Percentiles rank a stretch among this genome's conserved stretches.
Evolutionary conservation across 306 rosid species (phyloP).

Genomic region (Cicer yamashitae): DNA sequence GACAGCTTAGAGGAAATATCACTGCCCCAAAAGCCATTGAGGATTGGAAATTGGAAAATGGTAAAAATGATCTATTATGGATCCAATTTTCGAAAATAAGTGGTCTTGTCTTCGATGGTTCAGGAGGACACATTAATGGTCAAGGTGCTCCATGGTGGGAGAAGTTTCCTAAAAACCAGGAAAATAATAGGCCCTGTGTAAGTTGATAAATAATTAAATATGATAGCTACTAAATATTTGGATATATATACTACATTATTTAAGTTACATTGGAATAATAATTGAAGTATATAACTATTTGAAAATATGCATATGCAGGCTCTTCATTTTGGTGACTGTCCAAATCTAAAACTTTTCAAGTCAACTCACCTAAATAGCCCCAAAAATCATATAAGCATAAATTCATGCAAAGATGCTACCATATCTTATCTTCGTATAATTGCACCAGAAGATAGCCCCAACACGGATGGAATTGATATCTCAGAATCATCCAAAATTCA

Average conservation of each 20-base stretch:
- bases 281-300: background rate
- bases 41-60: conserved; percentile 43
- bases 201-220: background rate
- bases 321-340: conserved; percentile 11
- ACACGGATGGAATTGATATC: conserved; percentile 65
- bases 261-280: background rate
- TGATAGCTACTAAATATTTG: background rate
- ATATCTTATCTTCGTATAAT: conserved; percentile 36
- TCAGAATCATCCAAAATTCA: conserved; percentile 31
- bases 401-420: background rate
- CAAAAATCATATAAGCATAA: conserved; percentile 47
- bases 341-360: conserved; percentile 32
- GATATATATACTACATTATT: background rate
- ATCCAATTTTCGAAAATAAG: conserved; percentile 9
- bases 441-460: conserved; percentile 63
- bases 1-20: conserved; percentile 50
- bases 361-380: conserved; percentile 47
- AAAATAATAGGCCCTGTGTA: conserved; percentile 39
- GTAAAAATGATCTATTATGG: conserved; percentile 21
- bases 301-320: conserved; percentile 40
- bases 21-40: conserved; percentile 36
- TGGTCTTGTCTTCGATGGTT: conserved; percentile 51
- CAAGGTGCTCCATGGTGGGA: conserved; percentile 68
- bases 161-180: background rate
- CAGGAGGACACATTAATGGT: conserved; percentile 54